Percentiles rank a stretch among this genome's conserved stretches.
phyloP scores from a whole-genome alignment of 2,329 filamentous ascomycete genomes.

The Fusarium tanahbumbuense region DNA sequence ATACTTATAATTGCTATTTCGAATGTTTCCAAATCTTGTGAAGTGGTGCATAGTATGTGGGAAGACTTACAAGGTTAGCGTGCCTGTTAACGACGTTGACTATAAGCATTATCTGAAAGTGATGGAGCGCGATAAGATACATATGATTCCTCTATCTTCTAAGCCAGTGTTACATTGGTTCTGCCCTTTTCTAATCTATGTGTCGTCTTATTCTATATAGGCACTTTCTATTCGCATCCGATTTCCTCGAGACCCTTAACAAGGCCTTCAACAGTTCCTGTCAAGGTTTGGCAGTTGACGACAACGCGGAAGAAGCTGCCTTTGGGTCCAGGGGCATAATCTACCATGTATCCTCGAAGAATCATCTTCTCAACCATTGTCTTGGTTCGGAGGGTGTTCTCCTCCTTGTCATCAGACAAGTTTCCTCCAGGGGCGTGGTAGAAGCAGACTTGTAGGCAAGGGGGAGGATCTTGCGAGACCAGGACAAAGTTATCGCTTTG shows the following conservation, averaged over 20 bases:
- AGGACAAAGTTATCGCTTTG: conserved; percentile 72
- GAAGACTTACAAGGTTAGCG: neutral
- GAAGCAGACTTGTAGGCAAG: conserved; percentile 95
- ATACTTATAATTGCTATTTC: neutral
- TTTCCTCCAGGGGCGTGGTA: conserved; percentile 75
- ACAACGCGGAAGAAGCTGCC: conserved; percentile 71
- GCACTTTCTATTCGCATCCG: conserved; percentile 45
- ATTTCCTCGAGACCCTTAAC: conserved; percentile 65
- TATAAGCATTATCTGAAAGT: neutral
- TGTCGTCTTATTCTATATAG: neutral
- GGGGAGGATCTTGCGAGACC: conserved; percentile 80
- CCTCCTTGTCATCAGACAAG: conserved; percentile 55
- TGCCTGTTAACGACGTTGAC: neutral
- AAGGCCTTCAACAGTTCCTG: conserved; percentile 64
- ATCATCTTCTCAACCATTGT: conserved; percentile 62
- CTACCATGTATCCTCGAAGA: conserved; percentile 67
- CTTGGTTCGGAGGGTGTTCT: conserved; percentile 63
- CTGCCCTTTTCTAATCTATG: neutral
- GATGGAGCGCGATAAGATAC: neutral
- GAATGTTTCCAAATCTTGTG: neutral
- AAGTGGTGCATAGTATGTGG: neutral
- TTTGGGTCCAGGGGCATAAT: conserved; percentile 67
- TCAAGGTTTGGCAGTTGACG: conserved; percentile 66
- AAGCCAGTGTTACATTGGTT: neutral
- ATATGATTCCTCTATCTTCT: neutral